These are phyloP conservation scores for Tetrapyrgos nigripes DNA, from an alignment of 1,284 basidiomycete species.

Conservation along the genomic window DNA sequence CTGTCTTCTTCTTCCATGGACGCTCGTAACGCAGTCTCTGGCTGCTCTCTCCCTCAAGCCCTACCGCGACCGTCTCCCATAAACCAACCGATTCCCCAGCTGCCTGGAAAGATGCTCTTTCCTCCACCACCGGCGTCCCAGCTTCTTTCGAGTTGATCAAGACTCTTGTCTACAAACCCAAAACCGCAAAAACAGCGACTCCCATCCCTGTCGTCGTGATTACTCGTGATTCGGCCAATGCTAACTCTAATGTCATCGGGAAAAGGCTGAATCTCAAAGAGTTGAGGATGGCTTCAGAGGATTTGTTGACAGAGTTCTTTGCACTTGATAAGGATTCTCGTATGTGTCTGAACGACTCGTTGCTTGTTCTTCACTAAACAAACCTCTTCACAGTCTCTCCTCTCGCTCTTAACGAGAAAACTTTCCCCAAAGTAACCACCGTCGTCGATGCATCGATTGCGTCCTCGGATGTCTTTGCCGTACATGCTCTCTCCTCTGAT, in stretches of 20 bases:
- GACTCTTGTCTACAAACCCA: slow-evolving; percentile 89
- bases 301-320: slow-evolving; percentile 89
- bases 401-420: slow-evolving; percentile 72
- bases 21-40: slow-evolving; percentile 47
- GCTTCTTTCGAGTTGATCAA: slow-evolving; percentile 76
- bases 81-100: slow-evolving; percentile 64
- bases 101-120: slow-evolving; percentile 71
- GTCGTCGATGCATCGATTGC: slow-evolving; percentile 83
- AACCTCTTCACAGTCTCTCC: slow-evolving; percentile 69
- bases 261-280: slow-evolving; percentile 91
- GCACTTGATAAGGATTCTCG: slow-evolving; percentile 85
- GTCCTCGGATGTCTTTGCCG: slow-evolving; percentile 67
- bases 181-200: slow-evolving; percentile 87
- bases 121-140: slow-evolving; percentile 54
- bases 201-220: slow-evolving; percentile 89
- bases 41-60: slow-evolving; percentile 59
- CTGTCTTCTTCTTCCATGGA: slow-evolving; percentile 33
- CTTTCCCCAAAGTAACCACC: slow-evolving; percentile 79
- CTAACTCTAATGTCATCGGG: slow-evolving; percentile 75
- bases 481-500: slow-evolving; percentile 77
- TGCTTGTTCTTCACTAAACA: too few species aligned
- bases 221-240: slow-evolving; percentile 85
- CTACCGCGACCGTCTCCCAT: slow-evolving; percentile 59
- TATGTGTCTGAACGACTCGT: slow-evolving; percentile 46
- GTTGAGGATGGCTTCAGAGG: slow-evolving; percentile 86